Conservation (phyloP, 1,139 yeast genomes). For the Taphrina flavorubra region DNA sequence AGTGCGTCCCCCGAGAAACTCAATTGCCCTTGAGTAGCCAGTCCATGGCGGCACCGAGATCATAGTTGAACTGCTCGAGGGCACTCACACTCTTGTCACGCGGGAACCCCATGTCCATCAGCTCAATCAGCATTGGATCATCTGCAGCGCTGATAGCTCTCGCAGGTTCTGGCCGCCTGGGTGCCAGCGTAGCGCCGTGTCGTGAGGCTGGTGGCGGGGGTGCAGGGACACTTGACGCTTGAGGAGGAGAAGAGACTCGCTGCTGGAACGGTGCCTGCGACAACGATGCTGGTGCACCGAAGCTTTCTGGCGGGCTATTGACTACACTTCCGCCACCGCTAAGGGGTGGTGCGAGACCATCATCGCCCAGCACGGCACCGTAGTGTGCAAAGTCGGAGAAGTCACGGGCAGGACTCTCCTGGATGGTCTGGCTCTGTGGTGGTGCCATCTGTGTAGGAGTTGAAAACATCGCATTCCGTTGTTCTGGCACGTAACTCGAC, state of each 20-base stretch:
- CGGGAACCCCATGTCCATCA: constrained; percentile 89
- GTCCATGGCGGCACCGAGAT: constrained; percentile 83
- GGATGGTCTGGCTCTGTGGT: background rate
- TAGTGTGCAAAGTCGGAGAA: constrained; percentile 38
- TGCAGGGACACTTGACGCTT: constrained; percentile 5
- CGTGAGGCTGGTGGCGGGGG: constrained; percentile 25
- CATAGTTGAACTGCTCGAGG: constrained; percentile 70
- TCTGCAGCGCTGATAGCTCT: constrained; percentile 34
- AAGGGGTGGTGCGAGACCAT: constrained; percentile 22
- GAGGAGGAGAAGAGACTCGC: constrained; percentile 1
- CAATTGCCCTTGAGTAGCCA: constrained; percentile 63
- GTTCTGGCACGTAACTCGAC: constrained; percentile 17
- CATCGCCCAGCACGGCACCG: constrained; percentile 26
- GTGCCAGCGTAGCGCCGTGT: constrained; percentile 25
- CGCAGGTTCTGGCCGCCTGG: constrained; percentile 31
- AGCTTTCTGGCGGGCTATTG: constrained; percentile 6
- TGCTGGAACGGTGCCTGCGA: constrained; percentile 13
- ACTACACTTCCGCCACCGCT: background rate
- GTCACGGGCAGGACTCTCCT: constrained; percentile 33
- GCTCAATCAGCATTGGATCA: constrained; percentile 58
- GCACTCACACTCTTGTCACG: constrained; percentile 70
- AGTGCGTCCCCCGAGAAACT: background rate
- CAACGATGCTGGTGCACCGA: constrained; percentile 1
- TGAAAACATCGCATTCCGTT: background rate
- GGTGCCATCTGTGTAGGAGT: constrained; percentile 12